Conservation (phyloP, 1,284 basidiomycete species). For the Austropuccinia psidii region DNA sequence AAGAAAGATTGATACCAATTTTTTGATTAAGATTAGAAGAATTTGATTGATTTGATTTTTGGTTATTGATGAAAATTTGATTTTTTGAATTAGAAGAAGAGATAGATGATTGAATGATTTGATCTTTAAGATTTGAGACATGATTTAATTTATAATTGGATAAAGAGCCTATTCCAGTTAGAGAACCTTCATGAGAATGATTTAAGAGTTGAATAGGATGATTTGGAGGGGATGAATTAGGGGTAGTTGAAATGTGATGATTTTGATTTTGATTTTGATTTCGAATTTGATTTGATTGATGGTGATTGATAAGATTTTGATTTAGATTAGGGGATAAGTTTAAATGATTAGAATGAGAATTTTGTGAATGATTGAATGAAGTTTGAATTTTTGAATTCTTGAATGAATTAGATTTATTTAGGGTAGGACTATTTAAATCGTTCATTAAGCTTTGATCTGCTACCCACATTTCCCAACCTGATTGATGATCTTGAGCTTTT, state of each 20-base stretch:
- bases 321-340: background rate
- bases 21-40: background rate
- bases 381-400: background rate
- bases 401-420: background rate
- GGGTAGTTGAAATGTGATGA: background rate
- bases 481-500: constrained; percentile 11
- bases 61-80: background rate
- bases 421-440: background rate
- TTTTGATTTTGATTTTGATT: background rate
- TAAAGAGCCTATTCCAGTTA: constrained; percentile 2
- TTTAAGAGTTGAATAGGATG: background rate
- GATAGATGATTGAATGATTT: background rate
- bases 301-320: background rate
- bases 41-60: background rate
- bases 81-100: background rate
- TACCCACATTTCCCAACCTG: constrained; percentile 36
- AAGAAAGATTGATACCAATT: background rate
- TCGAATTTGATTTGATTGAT: background rate
- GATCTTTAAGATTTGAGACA: background rate
- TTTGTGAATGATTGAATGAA: background rate
- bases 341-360: background rate
- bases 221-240: background rate
- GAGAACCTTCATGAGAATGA: constrained; percentile 4
- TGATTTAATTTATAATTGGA: constrained; percentile 17
- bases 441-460: constrained; percentile 30